Percentiles rank a stretch among this genome's conserved stretches.
Evolutionary conservation across 2,329 filamentous ascomycete species (phyloP).

Genomic region (Botryotinia narcissicola): DNA sequence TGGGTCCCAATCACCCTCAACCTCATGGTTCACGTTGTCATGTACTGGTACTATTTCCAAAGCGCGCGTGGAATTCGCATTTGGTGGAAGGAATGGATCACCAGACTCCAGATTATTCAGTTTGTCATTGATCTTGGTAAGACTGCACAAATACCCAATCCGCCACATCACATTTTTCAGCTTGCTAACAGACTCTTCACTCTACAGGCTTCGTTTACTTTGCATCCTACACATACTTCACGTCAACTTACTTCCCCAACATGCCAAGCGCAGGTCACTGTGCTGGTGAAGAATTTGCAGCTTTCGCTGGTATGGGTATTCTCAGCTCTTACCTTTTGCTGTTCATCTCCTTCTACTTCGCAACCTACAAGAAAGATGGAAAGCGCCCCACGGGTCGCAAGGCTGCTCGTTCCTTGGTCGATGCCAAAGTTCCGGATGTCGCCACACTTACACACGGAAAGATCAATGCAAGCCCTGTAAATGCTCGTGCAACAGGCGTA

Average conservation of each 20-base stretch:
- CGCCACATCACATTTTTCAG: constrained; percentile 22
- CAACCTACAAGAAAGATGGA: constrained; percentile 87
- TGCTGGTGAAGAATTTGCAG: constrained; percentile 94
- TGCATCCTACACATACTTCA: constrained; percentile 98
- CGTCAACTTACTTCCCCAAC: constrained; percentile 81
- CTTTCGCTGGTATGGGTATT: constrained; percentile 87
- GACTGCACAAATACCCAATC: constrained; percentile 20
- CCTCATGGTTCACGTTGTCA: constrained; percentile 91
- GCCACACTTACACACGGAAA: constrained; percentile 36
- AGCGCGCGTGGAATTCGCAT: constrained; percentile 90
- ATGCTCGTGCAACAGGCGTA: constrained; percentile 47
- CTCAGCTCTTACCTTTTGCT: constrained; percentile 93
- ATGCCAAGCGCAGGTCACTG: constrained; percentile 83
- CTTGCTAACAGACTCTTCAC: constrained; percentile 21
- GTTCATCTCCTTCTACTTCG: constrained; percentile 98
- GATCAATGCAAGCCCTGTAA: constrained; percentile 49
- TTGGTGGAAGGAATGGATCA: constrained; percentile 99
- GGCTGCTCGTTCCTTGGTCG: constrained; percentile 52
- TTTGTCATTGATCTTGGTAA: constrained; percentile 94
- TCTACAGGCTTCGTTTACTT: constrained; percentile 90
- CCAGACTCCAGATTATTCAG: constrained; percentile 92
- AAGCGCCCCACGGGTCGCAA: constrained; percentile 82
- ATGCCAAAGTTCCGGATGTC: constrained; percentile 38
- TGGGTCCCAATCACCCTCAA: constrained; percentile 95
- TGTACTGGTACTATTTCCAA: constrained; percentile 99